A percentile compares a stretch with the other conserved stretches of the same genome.
Conservation (phyloP, 805 yeast species). For the Crinitomyces ghanaensis region DNA sequence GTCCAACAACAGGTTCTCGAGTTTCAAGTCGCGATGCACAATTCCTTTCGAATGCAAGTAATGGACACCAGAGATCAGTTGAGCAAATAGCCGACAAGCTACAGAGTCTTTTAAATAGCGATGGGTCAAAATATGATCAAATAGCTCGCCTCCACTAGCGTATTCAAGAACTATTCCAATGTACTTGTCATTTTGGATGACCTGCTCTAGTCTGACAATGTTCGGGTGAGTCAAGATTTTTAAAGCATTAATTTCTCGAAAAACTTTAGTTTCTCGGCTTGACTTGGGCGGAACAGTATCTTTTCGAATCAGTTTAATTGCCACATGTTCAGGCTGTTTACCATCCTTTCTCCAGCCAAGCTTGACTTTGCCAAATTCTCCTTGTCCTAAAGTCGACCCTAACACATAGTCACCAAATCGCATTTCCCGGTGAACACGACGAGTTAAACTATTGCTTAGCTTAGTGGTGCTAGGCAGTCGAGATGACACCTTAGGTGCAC, state of each 20-base stretch:
- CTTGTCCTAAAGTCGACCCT: constrained; percentile 93
- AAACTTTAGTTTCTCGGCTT: constrained; percentile 78
- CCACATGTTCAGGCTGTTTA: constrained; percentile 38
- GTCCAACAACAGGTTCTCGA: constrained; percentile 67
- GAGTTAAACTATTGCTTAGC: constrained; percentile 19
- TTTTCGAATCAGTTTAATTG: constrained; percentile 82
- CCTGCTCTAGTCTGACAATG: constrained; percentile 84
- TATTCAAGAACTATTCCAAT: constrained; percentile 94
- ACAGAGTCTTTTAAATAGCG: constrained; percentile 75
- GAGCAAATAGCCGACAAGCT: constrained; percentile 85
- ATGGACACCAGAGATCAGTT: constrained; percentile 84
- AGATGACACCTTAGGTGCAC: constrained; percentile 19
- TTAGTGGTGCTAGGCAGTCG: constrained; percentile 19
- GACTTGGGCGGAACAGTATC: constrained; percentile 81
- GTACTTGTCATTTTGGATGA: constrained; percentile 84
- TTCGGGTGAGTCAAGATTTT: constrained; percentile 78
- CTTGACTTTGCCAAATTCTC: constrained; percentile 96
- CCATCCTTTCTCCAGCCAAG: constrained; percentile 91
- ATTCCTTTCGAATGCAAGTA: constrained; percentile 76
- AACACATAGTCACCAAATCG: constrained; percentile 83
- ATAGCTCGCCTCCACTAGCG: constrained; percentile 95
- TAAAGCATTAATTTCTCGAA: constrained; percentile 85
- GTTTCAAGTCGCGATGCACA: constrained; percentile 66
- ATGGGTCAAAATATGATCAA: constrained; percentile 81
- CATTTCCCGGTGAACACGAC: constrained; percentile 22